Evolutionary conservation across 345 rosid genomes (phyloP), one percentile per base, ranked within the genome.

Genomic region (sweet orange (Citrus sinensis)): DNA sequence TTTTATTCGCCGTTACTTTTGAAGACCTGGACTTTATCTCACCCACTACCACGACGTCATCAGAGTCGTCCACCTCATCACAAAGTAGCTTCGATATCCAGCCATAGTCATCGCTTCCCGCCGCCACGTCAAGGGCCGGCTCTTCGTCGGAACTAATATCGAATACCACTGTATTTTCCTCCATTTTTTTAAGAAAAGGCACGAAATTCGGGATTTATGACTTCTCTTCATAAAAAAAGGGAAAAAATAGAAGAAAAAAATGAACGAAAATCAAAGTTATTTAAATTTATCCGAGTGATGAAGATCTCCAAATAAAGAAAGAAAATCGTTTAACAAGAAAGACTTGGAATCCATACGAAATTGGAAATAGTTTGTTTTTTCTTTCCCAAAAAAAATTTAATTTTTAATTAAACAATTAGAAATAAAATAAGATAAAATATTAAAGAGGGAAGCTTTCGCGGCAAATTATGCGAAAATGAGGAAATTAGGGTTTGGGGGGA

Each of bases 61-160:
- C 93, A 22, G 81, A 59, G 71, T 76, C 85, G 4, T 69, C 84
- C 19, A 58, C 25, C 1, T 75, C 79, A 70, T 51, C 80, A 60
- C 42, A 0, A 5, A 89, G 83, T 27, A 87, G n/a, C 65, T 70
- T 69, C 62, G 77, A 55, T 56, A 89, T 32, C 95, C 92, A 91
- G 34, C 84, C 63, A 32, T 11, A 73, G 72, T 85, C 86, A 25
- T 86, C 87, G 32, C 84, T 87, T 22, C 70, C 42, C 25, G 35
- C 74, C 19, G 80, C 73, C 10, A 70, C 82, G 32, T 73, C 82
- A 59, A 81, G 65, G 16, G 83, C 61, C 76, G 66, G 65, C 60
- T 89, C 95, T 25, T 91, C 93, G 58, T 88, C 93, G 64, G 95
- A 91, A 79, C 93, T 89, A 76, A 89, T 79, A 37, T 89, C 90